Evolutionary conservation across 805 yeast species (phyloP).

Genomic region (Candida nanaspora): DNA sequence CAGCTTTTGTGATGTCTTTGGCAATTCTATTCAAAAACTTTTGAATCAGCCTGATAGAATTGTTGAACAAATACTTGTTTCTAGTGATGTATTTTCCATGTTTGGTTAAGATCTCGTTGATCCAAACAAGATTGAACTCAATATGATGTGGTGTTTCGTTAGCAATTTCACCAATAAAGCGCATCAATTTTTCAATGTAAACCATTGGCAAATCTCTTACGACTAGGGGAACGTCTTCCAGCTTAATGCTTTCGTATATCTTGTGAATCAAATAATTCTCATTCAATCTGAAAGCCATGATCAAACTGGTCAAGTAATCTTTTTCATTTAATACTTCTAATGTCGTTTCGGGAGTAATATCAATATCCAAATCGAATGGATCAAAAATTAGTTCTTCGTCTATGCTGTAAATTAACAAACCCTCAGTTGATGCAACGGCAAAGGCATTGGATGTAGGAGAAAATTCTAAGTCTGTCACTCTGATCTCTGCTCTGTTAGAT

Average conservation of each 20-base stretch:
- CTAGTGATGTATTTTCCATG: slow-evolving; percentile 73
- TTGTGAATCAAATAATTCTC: slow-evolving; percentile 66
- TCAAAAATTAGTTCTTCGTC: slow-evolving; percentile 75
- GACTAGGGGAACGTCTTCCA: slow-evolving; percentile 62
- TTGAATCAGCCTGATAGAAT: slow-evolving; percentile 62
- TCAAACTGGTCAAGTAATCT: slow-evolving; percentile 68
- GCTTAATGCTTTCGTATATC: slow-evolving; percentile 68
- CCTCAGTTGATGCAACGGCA: slow-evolving; percentile 95
- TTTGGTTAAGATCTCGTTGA: slow-evolving; percentile 52
- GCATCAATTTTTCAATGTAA: slow-evolving; percentile 60
- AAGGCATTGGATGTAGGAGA: slow-evolving; percentile 88
- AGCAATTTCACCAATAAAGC: slow-evolving; percentile 61
- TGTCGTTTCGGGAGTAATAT: slow-evolving; percentile 79
- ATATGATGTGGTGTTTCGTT: slow-evolving; percentile 80
- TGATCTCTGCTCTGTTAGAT: slow-evolving; percentile 70
- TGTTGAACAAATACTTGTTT: slow-evolving; percentile 55
- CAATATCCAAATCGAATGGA: slow-evolving; percentile 91
- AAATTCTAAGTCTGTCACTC: slow-evolving; percentile 70
- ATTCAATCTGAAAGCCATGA: slow-evolving; percentile 91
- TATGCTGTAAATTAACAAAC: slow-evolving; percentile 73
- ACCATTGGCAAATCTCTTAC: slow-evolving; percentile 67
- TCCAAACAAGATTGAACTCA: slow-evolving; percentile 81
- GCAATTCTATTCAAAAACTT: slow-evolving; percentile 69
- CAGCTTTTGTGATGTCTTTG: slow-evolving; percentile 57
- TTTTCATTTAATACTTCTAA: slow-evolving; percentile 49